Evolutionary conservation across 192 early-diverging fungal genomes (phyloP).

Genomic region (Backusella westeae): DNA sequence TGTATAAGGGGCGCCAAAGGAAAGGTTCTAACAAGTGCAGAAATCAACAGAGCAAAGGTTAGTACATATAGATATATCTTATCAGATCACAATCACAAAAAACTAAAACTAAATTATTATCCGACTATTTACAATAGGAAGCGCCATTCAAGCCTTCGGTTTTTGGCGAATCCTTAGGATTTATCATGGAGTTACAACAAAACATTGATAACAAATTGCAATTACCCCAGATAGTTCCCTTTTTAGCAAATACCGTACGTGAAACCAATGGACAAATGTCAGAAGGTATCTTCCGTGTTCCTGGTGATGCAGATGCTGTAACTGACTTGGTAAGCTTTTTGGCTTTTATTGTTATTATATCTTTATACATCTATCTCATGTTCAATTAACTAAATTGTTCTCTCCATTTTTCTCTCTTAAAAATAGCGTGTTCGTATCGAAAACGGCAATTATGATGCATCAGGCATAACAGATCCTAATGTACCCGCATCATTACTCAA

Average conservation of each 20-base stretch:
- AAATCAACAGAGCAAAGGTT: slow-evolving; percentile 65
- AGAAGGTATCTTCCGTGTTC: slow-evolving; percentile 96
- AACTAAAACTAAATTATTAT: background rate
- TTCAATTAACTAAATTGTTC: background rate
- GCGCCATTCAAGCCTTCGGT: slow-evolving; percentile 84
- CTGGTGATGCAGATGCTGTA: slow-evolving; percentile 88
- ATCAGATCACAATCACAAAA: background rate
- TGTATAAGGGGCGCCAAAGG: slow-evolving; percentile 78
- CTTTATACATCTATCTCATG: background rate
- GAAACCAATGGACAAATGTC: slow-evolving; percentile 73
- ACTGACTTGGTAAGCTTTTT: slow-evolving; percentile 57
- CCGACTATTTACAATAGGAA: slow-evolving; percentile 38
- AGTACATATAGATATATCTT: slow-evolving; percentile 1
- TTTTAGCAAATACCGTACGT: slow-evolving; percentile 72
- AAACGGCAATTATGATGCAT: slow-evolving; percentile 67
- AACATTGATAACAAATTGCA: slow-evolving; percentile 43
- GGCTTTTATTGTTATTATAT: background rate
- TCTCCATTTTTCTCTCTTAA: background rate
- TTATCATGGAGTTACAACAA: slow-evolving; percentile 74
- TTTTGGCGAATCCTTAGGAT: slow-evolving; percentile 87
- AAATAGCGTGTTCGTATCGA: slow-evolving; percentile 77
- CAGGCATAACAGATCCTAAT: slow-evolving; percentile 81
- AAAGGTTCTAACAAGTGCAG: slow-evolving; percentile 66
- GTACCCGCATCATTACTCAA: slow-evolving; percentile 91
- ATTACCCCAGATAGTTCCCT: slow-evolving; percentile 81